Conservation (phyloP, 2,329 filamentous ascomycete species). For the Bipolaris sorokiniana region DNA sequence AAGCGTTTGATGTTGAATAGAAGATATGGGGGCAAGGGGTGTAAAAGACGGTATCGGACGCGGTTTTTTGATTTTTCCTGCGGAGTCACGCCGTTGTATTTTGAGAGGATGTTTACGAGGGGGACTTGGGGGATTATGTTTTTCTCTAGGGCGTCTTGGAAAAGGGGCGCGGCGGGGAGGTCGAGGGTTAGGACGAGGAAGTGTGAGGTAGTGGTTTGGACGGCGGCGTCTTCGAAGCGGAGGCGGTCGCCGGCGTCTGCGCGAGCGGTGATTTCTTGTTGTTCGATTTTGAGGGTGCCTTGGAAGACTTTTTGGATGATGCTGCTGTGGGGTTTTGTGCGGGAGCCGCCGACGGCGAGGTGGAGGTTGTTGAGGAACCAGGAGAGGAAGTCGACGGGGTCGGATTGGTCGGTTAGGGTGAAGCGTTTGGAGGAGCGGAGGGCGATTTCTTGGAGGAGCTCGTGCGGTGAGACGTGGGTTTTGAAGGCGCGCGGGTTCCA, state of each 20-base stretch:
- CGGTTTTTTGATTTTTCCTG: slow-evolving; percentile 90
- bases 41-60: slow-evolving; percentile 85
- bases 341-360: slow-evolving; percentile 86
- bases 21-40: slow-evolving; percentile 89
- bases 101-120: slow-evolving; percentile 75
- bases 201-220: slow-evolving; percentile 76
- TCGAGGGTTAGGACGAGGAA: slow-evolving; percentile 95
- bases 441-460: slow-evolving; percentile 92
- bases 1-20: slow-evolving; percentile 98
- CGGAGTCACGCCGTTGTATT: slow-evolving; percentile 87
- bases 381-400: slow-evolving; percentile 93
- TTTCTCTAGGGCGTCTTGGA: slow-evolving; percentile 91
- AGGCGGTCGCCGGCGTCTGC: slow-evolving; percentile 86
- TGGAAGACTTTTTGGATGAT: slow-evolving; percentile 95
- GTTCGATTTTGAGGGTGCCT: slow-evolving; percentile 88
- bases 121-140: slow-evolving; percentile 97
- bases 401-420: slow-evolving; percentile 86
- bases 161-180: slow-evolving; percentile 87
- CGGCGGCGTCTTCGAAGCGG: slow-evolving; percentile 90
- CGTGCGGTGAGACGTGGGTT: slow-evolving; percentile 94
- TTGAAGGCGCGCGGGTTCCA: slow-evolving; percentile 98
- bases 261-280: slow-evolving; percentile 89
- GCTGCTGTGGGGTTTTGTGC: slow-evolving; percentile 80
- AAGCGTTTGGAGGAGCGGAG: slow-evolving; percentile 91
- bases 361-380: slow-evolving; percentile 99